Evolutionary conservation across 805 yeast genomes (phyloP), one percentile per base, ranked within the genome.

Genomic region (Candida succiphila): DNA sequence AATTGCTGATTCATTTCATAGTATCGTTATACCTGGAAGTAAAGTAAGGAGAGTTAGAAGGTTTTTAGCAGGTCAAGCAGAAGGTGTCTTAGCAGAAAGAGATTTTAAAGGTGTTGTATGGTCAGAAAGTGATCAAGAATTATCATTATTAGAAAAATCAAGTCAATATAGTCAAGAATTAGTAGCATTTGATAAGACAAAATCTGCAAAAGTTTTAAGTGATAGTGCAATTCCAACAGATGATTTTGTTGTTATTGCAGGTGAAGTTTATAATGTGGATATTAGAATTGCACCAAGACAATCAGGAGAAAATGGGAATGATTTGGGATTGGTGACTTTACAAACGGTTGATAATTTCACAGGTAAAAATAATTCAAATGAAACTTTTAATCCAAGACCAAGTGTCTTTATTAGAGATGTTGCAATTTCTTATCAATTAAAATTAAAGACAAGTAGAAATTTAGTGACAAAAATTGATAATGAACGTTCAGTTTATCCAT

Each of bases 1-100:
- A n/a, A 69, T 92, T 49, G 97, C 95, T n/a, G 70, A 69, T 37
- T 65, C 80, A 1, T 92, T 78, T 61, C 75, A 81, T 54, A 86
- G 95, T 65, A 67, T 67, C 37, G 86, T 92, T 35, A 86, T 84
- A 25, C 97, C 97, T 21, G 95, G 95, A 0, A 84, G 96, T 17
- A 78, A 85, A 54, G 83, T 92, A 28, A 80, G 98, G 62, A 74
- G 96, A 56, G 70, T 88, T 37, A 75, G 95, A 65, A 75, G 97
- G 52, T 92, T 89, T 49, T 72, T 92, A 51, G 94, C 95, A 26
- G 98, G 98, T 34, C 98, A 92, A 65, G 79, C 88, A 38, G 94
- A 86, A 52, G 92, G 87, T 53, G 65, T 87, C 35, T 92, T 87
- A 42, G 89, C 88, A 25, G 98, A 89, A 63, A 72, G 78, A 51